These are phyloP conservation scores for Blastobotrys peoriensis DNA, from an alignment of 805 yeast species.

Conservation along the genomic window DNA sequence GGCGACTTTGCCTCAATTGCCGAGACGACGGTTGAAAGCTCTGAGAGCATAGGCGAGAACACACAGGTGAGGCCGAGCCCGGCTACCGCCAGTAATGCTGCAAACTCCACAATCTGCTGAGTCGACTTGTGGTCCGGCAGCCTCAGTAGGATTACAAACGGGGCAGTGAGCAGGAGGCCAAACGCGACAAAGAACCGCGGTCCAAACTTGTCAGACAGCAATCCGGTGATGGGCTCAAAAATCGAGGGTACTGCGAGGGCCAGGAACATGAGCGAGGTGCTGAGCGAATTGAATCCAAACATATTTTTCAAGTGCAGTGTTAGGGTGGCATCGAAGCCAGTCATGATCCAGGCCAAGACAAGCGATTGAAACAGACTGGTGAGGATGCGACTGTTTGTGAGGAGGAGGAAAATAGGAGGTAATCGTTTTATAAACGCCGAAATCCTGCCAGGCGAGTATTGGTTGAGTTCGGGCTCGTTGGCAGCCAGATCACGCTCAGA, in stretches of 20 bases:
- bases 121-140: constrained; percentile 22
- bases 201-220: constrained; percentile 24
- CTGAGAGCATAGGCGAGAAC: constrained; percentile 26
- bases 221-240: constrained; percentile 27
- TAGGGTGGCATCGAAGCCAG: constrained; percentile 30
- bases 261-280: constrained; percentile 28
- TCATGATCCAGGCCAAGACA: constrained; percentile 27
- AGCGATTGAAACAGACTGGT: constrained; percentile 22
- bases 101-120: constrained; percentile 25
- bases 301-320: constrained; percentile 26
- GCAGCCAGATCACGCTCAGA: neutral
- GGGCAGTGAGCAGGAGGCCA: constrained; percentile 20
- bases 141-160: constrained; percentile 22
- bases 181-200: constrained; percentile 22
- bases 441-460: neutral
- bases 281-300: constrained; percentile 27
- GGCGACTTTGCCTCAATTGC: constrained; percentile 23
- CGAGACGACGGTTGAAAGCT: constrained; percentile 22
- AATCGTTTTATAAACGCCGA: neutral
- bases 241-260: constrained; percentile 28
- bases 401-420: constrained; percentile 5
- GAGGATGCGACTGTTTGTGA: constrained; percentile 17
- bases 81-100: constrained; percentile 23
- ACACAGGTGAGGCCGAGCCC: constrained; percentile 22
- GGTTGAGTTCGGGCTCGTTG: constrained; percentile 4